Evolutionary conservation across 495 filamentous ascomycete species (phyloP), one percentile per base, ranked within the genome.

Genomic region (Tricharina praecox): DNA sequence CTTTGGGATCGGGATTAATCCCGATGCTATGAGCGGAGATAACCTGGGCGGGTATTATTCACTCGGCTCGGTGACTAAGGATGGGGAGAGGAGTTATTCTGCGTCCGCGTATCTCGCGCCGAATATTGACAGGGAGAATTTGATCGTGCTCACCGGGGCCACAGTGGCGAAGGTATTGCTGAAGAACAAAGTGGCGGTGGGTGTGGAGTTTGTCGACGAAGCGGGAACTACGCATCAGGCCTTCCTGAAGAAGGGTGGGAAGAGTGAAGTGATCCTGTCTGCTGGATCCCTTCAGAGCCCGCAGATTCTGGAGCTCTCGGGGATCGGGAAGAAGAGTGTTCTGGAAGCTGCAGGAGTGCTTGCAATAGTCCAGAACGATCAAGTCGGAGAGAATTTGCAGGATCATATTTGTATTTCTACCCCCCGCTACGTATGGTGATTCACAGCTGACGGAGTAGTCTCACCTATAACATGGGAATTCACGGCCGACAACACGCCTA

Each of bases 301-400:
- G 0, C 70, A 73, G 40, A 53, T 75, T 4, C 58, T 74, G 13
- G 68, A 73, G 57, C 60, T 72, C n/a, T 74, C 70, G n/a, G 70
- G 70, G 0, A 59, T 73, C 36, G 73, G 73, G 0, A 69, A 66
- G 0, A 52, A 50, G 20, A 52, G 48, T 0, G 61, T 60, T 5
- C 54, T 75, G 0, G 38, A 66, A 21, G 19, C 54, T 35, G 55
- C 60, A 24, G 54, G 55, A 10, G 70, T 75, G 26, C 60, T 61
- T 3, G 58, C 70, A 18, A 38, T 74, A 18, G 52, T 55, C 9
- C 50, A 72, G 45, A 53, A 55, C n/a, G 62, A 68, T 0, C 67
- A 71, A 36, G 68, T 73, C 11, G 70, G 71, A 8, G 63, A 72
- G 60, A 64, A 67, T 40, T 51, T 73, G 63, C 47, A 58, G 30